Percentiles rank a stretch among this genome's conserved stretches.
Evolutionary conservation across 2,329 filamentous ascomycete species (phyloP).

Genomic region (Penicillium olsonii): DNA sequence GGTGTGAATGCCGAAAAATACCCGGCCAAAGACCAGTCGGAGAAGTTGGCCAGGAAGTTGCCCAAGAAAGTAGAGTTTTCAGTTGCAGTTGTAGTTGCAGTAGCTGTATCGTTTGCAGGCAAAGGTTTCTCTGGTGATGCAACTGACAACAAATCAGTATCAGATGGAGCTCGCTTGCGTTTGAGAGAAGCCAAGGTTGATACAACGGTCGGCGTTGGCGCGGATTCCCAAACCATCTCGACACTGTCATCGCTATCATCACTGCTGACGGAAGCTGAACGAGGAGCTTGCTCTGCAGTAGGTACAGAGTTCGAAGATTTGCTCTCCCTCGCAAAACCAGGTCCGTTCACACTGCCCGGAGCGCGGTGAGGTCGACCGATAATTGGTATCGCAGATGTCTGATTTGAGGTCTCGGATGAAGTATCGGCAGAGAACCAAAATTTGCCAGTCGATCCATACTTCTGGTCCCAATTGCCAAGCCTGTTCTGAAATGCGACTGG

Average conservation of each 20-base stretch:
- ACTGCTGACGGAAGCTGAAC: conserved; percentile 29
- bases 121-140: conserved; percentile 32
- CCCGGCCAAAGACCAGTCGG: conserved; percentile 43
- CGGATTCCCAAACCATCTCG: conserved; percentile 24
- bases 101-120: conserved; percentile 18
- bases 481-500: conserved; percentile 55
- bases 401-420: conserved; percentile 6
- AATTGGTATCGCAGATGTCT: conserved; percentile 35
- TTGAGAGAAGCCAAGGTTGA: conserved; percentile 28
- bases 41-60: conserved; percentile 41
- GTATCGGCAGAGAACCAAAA: conserved; percentile 40
- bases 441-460: conserved; percentile 53
- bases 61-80: conserved; percentile 40
- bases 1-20: conserved; percentile 40
- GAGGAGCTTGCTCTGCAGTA: conserved; percentile 10
- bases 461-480: conserved; percentile 52
- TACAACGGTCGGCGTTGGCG: conserved; percentile 20
- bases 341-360: conserved; percentile 7
- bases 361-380: conserved; percentile 38
- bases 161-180: conserved; percentile 38
- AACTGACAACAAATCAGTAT: conserved; percentile 30
- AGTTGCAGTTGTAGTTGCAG: conserved; percentile 15
- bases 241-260: conserved; percentile 31
- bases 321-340: conserved; percentile 3
- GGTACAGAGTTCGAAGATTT: conserved; percentile 10